phyloP scores from a whole-genome alignment of 2,329 filamentous ascomycete species.

The Apiospora malaysiana region DNA sequence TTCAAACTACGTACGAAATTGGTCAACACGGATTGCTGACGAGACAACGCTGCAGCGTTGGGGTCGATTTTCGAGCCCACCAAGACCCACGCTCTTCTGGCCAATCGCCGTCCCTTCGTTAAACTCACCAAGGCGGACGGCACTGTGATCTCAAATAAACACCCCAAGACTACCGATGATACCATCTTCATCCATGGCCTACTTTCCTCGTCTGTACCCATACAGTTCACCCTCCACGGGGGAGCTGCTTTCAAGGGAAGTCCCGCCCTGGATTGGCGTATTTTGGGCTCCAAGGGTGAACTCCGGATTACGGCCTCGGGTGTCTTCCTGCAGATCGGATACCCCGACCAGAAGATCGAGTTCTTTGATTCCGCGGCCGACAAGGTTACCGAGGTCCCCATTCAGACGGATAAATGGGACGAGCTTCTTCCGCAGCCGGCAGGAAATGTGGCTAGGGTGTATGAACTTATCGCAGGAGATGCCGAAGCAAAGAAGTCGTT shows the following conservation, averaged over 20 bases:
- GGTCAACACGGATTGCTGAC: neutral
- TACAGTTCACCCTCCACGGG: neutral
- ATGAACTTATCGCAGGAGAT: conserved; percentile 15
- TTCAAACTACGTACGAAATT: no score
- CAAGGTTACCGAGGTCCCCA: neutral
- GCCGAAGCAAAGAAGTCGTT: neutral
- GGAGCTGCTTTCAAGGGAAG: neutral
- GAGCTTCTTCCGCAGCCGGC: conserved; percentile 15
- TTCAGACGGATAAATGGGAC: conserved; percentile 20
- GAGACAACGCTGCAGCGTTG: neutral
- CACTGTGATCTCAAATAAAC: neutral
- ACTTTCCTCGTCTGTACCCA: neutral
- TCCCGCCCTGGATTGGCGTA: conserved; percentile 10
- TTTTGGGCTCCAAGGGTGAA: conserved; percentile 21
- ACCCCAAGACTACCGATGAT: neutral
- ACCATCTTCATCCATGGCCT: neutral
- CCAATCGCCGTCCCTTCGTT: neutral
- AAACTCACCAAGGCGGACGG: neutral
- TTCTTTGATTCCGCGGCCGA: neutral
- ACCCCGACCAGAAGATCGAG: conserved; percentile 4
- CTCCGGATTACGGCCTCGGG: conserved; percentile 12
- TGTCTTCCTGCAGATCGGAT: conserved; percentile 11
- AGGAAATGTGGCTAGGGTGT: conserved; percentile 13
- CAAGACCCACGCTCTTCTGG: neutral
- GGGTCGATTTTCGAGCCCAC: neutral